phyloP scores from a whole-genome alignment of 2,329 filamentous ascomycete genomes.

The Metarhizium humberi region DNA sequence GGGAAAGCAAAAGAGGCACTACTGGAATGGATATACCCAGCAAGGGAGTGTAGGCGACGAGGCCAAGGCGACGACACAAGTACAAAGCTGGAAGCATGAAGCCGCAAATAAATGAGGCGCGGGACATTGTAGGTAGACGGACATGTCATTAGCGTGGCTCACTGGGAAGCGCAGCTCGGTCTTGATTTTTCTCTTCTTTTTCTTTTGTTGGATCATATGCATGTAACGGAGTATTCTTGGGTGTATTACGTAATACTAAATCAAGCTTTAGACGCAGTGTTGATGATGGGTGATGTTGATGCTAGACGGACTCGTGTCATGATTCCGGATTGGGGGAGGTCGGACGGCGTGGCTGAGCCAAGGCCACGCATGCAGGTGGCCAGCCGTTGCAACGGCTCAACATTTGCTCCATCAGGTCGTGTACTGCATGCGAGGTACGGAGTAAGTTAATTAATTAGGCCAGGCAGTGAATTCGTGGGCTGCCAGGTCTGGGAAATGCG shows the following conservation, averaged over 20 bases:
- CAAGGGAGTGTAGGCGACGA: not conserved
- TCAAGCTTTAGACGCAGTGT: no score
- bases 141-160: not conserved
- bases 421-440: no score
- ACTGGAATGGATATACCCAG: not conserved
- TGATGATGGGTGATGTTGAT: no score
- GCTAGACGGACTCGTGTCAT: not conserved
- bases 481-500: no score
- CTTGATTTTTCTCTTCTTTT: not conserved
- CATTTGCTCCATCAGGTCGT: no score
- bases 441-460: no score
- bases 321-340: not conserved
- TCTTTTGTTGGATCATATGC: not conserved
- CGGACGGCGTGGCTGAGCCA: not conserved
- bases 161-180: not conserved
- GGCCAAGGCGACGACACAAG: not conserved
- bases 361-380: not conserved
- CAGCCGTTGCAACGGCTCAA: no score
- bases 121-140: not conserved
- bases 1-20: constrained; percentile 6
- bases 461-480: no score
- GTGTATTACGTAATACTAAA: constrained; percentile 1
- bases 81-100: not conserved
- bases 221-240: constrained; percentile 1
- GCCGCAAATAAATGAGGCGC: not conserved